Conservation (phyloP, 768 basidiomycete species). For the Udeniomyces megalosporus region DNA sequence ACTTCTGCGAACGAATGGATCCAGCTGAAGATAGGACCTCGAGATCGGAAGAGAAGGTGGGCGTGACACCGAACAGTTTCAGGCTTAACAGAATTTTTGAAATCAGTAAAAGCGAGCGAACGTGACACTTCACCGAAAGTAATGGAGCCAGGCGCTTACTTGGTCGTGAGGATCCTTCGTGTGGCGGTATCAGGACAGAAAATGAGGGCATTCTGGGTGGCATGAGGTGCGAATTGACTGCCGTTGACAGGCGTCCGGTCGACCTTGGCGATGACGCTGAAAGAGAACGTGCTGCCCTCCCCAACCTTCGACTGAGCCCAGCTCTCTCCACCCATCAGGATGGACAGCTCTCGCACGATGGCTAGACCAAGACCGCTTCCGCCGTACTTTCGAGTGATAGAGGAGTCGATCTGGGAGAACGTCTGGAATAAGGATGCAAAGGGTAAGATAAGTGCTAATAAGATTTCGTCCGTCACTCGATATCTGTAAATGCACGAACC, state of each 20-base stretch:
- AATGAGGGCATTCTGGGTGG: not conserved
- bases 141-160: not conserved
- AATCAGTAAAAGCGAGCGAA: too few species aligned
- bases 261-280: not conserved
- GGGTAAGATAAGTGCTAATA: too few species aligned
- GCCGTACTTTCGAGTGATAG: constrained; percentile 6
- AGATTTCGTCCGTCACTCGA: too few species aligned
- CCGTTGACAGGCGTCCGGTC: not conserved
- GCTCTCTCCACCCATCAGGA: not conserved
- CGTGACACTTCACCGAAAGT: too few species aligned
- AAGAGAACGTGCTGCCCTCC: constrained; percentile 1
- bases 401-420: constrained; percentile 12
- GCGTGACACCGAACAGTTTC: too few species aligned
- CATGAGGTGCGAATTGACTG: not conserved
- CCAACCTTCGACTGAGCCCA: not conserved
- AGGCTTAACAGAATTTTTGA: too few species aligned
- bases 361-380: constrained; percentile 8
- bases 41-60: too few species aligned
- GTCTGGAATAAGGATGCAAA: not conserved
- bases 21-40: not conserved
- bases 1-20: not conserved
- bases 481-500: not conserved
- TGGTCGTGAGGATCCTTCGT: not conserved
- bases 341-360: constrained; percentile 2
- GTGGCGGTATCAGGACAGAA: not conserved